Base-by-base conservation (phyloP, 2,329 filamentous ascomycete genomes). In the Botrytis fragariae region DNA sequence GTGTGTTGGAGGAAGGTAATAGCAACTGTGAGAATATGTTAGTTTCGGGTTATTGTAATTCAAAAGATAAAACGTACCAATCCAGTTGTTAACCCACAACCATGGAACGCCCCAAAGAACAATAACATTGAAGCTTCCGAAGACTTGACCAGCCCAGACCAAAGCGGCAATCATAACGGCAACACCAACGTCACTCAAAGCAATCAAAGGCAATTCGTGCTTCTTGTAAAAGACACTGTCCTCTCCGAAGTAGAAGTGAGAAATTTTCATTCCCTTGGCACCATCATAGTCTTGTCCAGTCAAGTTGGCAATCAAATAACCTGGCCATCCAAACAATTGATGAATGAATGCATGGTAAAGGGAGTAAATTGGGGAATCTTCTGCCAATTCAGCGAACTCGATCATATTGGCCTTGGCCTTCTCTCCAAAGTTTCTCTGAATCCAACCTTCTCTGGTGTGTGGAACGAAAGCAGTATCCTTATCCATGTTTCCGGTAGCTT, bases 1-100 rank as follows among this genome's bases (percentile, higher is more conserved):
- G 89, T 91, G 85, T 93, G 91, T 82, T 93, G 91, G 32, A 93
- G 89, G 82, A 92, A 93, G 65, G 91, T 93, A 80, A 93, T 93
- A 75, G 90, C 90, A 32, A 93, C 90, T 89, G 48, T 74, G 60
- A 63, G 57, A 20, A 59, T 14, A 64, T 35, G 76, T 81, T 77
- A 81, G 76, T 67, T 54, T 68, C 20, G 71, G 32, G 64, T 44
- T 22, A 1, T 70, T 73, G 75, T 73, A 69, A 62, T 67, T 42
- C 8, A 12, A 29, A 70, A 39, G 16, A 20, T 62, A 18, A 35
- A 70, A 83, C 86, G 78, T 83, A 89, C 87, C 86, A 71, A 92
- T 85, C 90, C 90, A 92, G 84, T 92, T 88, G 83, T 92, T 89
- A 48, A 91, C 86, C 90, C 90, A 92, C 74, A 91, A 79, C 81